A percentile compares a stretch with the other conserved stretches of the same genome.
Evolutionary conservation across 768 basidiomycete species (phyloP).

Genomic region (Hypsizygus marmoreus): DNA sequence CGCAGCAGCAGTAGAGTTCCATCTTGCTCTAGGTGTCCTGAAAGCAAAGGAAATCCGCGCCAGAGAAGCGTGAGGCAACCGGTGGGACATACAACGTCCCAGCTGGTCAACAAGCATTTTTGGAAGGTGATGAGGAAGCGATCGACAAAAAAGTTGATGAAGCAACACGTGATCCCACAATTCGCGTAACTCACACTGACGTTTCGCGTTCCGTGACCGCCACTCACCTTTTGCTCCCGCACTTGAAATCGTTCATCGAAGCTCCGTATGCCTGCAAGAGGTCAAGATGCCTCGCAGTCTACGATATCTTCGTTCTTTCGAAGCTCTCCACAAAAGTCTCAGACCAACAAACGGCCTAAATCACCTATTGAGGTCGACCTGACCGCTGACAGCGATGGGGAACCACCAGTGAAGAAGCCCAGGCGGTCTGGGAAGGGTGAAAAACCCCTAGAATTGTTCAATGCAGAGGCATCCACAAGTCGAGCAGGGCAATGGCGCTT

Average conservation of each 20-base stretch:
- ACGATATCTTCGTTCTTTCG: slow-evolving; percentile 44
- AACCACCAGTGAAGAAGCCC: slow-evolving; percentile 31
- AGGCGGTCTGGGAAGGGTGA: slow-evolving; percentile 16
- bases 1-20: slow-evolving; percentile 26
- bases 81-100: slow-evolving; percentile 16
- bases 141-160: slow-evolving; percentile 10
- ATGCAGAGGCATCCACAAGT: slow-evolving; percentile 13
- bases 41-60: slow-evolving; percentile 5
- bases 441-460: slow-evolving; percentile 1
- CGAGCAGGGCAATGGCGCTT: slow-evolving; percentile 48
- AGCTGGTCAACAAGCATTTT: slow-evolving; percentile 22
- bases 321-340: slow-evolving; percentile 13
- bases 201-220: too few relatives aligned
- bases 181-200: too few relatives aligned
- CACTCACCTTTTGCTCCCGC: not conserved
- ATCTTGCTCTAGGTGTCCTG: slow-evolving; percentile 12
- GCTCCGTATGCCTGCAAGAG: slow-evolving; percentile 17
- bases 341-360: slow-evolving; percentile 9
- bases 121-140: not conserved
- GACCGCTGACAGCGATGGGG: slow-evolving; percentile 42
- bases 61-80: slow-evolving; percentile 10
- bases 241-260: too few relatives aligned
- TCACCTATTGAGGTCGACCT: slow-evolving; percentile 44
- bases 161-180: slow-evolving; percentile 28
- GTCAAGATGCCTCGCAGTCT: slow-evolving; percentile 27